phyloP scores from a whole-genome alignment of 2,329 filamentous ascomycete species.

The Talaromyces marneffei region DNA sequence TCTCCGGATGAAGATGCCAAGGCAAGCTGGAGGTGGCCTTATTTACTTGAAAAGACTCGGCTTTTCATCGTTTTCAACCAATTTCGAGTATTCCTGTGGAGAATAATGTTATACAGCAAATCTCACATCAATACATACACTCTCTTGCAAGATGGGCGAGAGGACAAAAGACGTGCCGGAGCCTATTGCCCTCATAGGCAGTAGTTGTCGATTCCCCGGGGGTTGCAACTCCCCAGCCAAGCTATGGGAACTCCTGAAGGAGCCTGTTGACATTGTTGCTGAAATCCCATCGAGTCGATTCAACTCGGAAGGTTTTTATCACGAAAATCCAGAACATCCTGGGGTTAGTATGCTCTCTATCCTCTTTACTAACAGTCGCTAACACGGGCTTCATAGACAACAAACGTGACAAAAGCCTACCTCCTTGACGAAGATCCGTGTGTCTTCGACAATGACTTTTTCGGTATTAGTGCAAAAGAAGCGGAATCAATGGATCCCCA shows the following conservation, averaged over 20 bases:
- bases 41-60: neutral
- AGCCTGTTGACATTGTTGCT: neutral
- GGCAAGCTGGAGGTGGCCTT: neutral
- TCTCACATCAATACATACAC: neutral
- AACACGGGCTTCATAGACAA: slow-evolving; percentile 3
- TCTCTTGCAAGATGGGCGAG: neutral
- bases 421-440: slow-evolving; percentile 19
- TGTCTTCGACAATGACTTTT: slow-evolving; percentile 23
- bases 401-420: slow-evolving; percentile 23
- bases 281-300: neutral
- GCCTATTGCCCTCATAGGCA: neutral
- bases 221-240: neutral
- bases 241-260: neutral
- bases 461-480: slow-evolving; percentile 19
- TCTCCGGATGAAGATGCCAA: neutral
- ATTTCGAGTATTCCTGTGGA: neutral
- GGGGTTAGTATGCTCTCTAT: neutral
- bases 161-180: neutral
- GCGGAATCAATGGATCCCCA: slow-evolving; percentile 31
- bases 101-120: neutral
- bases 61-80: neutral
- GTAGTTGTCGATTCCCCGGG: neutral
- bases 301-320: neutral
- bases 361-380: neutral
- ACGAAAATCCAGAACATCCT: neutral